Evolutionary conservation across 306 rosid species (phyloP).

Genomic region (Trifolium dubium): DNA sequence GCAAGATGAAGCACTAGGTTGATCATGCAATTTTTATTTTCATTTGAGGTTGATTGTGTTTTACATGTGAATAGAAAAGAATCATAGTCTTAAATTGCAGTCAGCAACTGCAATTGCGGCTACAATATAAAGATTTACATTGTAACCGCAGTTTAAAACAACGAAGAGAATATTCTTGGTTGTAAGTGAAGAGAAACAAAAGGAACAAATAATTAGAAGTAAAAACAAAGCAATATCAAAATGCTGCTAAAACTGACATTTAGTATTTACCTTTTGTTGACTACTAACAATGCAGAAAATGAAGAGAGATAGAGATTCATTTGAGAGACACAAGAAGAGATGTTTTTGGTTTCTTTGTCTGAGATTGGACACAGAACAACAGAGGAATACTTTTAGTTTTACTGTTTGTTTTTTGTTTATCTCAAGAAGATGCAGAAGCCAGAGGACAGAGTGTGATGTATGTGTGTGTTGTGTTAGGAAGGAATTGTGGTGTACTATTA

Average conservation of each 20-base stretch:
- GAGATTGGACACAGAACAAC: constrained; percentile 52
- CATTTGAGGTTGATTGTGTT: too few species aligned
- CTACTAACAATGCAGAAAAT: constrained; percentile 26
- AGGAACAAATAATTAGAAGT: constrained; percentile 36
- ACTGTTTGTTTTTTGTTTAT: constrained; percentile 37
- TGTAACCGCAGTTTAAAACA: not conserved
- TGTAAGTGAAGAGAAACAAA: constrained; percentile 39
- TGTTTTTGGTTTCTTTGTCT: constrained; percentile 40
- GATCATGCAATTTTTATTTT: constrained; percentile 7
- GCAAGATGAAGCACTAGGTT: not conserved
- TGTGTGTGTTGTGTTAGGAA: constrained; percentile 21
- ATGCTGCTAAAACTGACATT: constrained; percentile 15
- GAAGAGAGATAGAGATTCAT: constrained; percentile 42
- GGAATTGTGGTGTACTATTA: constrained; percentile 44
- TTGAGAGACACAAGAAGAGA: constrained; percentile 66
- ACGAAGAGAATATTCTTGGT: constrained; percentile 41
- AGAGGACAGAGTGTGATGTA: constrained; percentile 29
- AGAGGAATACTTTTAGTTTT: constrained; percentile 39
- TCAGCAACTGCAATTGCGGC: not conserved
- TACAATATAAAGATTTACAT: not conserved
- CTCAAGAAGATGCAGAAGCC: constrained; percentile 45
- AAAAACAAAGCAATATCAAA: constrained; percentile 52
- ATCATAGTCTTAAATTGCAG: not conserved
- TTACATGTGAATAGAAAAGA: not conserved
- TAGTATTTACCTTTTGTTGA: constrained; percentile 35